A percentile compares a stretch with the other conserved stretches of the same genome.
Evolutionary conservation across 371 early-diverging fungal species (phyloP).

Genomic region (Coemansia sp.): DNA sequence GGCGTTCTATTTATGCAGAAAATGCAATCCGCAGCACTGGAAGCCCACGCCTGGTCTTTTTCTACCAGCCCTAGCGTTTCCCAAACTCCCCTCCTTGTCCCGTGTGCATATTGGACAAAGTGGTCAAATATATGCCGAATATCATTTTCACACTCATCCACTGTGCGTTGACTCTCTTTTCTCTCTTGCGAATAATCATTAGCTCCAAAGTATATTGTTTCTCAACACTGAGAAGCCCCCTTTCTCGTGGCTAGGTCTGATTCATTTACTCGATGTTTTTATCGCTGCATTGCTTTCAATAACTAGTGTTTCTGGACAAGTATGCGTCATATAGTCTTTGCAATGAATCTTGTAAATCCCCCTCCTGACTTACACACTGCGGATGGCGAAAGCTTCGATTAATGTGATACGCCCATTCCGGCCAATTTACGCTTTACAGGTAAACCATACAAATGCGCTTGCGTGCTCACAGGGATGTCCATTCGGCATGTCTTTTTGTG

Average conservation of each 20-base stretch:
- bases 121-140: not conserved
- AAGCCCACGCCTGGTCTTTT: not conserved
- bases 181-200: not conserved
- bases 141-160: not conserved
- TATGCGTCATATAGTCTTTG: too few relatives aligned
- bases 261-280: too few relatives aligned
- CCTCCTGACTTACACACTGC: too few relatives aligned
- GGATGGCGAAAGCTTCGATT: too few relatives aligned
- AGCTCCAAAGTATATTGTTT: not conserved
- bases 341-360: too few relatives aligned
- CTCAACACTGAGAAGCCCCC: slow-evolving; percentile 1
- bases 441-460: too few relatives aligned
- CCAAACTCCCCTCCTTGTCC: not conserved
- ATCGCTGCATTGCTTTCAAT: too few relatives aligned
- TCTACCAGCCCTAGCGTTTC: not conserved
- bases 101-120: not conserved
- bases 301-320: too few relatives aligned
- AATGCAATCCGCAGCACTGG: not conserved
- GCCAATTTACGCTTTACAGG: too few relatives aligned
- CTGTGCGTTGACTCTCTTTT: not conserved
- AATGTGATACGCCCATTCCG: too few relatives aligned
- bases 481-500: not conserved
- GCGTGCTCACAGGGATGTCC: too few relatives aligned
- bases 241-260: too few relatives aligned
- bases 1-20: not conserved